A percentile compares a stretch with the other conserved stretches of the same genome.
Conservation (phyloP, 371 early-diverging fungal genomes). For the Mortierella sp. region DNA sequence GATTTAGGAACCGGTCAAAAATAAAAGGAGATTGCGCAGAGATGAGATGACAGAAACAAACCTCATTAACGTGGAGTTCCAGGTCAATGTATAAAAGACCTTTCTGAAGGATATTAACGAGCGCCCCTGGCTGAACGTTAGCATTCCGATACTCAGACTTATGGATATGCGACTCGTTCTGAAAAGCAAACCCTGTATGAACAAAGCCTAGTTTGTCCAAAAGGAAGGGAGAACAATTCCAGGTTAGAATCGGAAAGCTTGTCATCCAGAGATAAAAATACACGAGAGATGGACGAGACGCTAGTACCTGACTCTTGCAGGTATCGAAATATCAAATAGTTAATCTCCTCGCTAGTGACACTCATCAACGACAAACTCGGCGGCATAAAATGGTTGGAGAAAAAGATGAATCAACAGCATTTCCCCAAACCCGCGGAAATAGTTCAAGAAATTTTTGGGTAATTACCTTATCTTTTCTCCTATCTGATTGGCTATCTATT, state of each 20-base stretch:
- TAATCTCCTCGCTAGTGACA: slow-evolving; percentile 92
- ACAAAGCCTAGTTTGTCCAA: slow-evolving; percentile 74
- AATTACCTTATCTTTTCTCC: no score
- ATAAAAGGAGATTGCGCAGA: neutral
- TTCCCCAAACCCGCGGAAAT: no score
- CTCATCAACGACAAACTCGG: slow-evolving; percentile 58
- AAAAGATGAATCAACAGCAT: neutral
- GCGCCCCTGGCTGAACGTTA: slow-evolving; percentile 85
- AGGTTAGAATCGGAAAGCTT: no score
- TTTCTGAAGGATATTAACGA: slow-evolving; percentile 91
- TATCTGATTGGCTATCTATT: no score
- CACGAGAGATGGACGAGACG: neutral
- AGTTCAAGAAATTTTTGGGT: no score
- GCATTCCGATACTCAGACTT: slow-evolving; percentile 70
- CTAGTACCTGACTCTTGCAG: slow-evolving; percentile 88
- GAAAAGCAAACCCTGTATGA: slow-evolving; percentile 92
- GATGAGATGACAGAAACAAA: slow-evolving; percentile 25
- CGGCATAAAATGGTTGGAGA: neutral
- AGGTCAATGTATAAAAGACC: slow-evolving; percentile 93
- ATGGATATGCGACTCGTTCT: slow-evolving; percentile 87
- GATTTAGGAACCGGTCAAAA: neutral
- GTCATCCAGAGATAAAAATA: neutral
- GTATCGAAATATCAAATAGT: slow-evolving; percentile 93
- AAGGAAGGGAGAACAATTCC: neutral
- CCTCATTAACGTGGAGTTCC: slow-evolving; percentile 85